phyloP scores from a whole-genome alignment of 2,329 filamentous ascomycete genomes.

The Fusarium penzigii region DNA sequence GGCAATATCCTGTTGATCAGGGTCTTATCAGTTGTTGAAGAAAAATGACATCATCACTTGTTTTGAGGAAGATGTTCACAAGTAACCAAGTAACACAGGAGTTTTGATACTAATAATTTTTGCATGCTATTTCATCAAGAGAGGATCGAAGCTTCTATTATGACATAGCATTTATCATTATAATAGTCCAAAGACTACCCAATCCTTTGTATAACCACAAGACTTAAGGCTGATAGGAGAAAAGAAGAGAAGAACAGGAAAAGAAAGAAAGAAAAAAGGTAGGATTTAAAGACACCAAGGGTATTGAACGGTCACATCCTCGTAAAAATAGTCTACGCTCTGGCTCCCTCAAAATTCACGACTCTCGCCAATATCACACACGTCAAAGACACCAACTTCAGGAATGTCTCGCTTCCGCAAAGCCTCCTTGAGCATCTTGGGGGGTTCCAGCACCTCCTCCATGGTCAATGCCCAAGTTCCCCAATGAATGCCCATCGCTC shows the following conservation, averaged over 20 bases:
- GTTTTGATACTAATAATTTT: no score
- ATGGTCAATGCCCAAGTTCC: constrained; percentile 84
- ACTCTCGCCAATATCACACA: constrained; percentile 83
- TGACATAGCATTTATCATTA: no score
- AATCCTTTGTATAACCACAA: no score
- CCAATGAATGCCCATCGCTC: constrained; percentile 89
- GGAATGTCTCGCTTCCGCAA: constrained; percentile 65
- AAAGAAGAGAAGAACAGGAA: neutral
- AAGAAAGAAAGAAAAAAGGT: neutral
- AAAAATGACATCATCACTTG: neutral
- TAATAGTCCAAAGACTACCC: no score
- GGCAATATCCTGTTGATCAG: neutral
- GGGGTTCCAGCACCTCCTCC: constrained; percentile 85
- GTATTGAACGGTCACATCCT: neutral
- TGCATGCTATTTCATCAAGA: no score
- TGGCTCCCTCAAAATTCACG: constrained; percentile 61
- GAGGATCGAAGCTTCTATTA: no score
- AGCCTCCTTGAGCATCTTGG: constrained; percentile 69
- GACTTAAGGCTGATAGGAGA: no score
- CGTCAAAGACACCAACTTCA: constrained; percentile 75
- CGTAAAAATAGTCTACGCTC: neutral
- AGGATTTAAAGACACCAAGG: neutral
- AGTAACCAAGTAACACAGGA: neutral
- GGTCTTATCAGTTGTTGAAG: neutral
- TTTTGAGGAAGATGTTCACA: neutral